Conservation (phyloP, 2,329 filamentous ascomycete species). For the Sclerotinia spermophila region DNA sequence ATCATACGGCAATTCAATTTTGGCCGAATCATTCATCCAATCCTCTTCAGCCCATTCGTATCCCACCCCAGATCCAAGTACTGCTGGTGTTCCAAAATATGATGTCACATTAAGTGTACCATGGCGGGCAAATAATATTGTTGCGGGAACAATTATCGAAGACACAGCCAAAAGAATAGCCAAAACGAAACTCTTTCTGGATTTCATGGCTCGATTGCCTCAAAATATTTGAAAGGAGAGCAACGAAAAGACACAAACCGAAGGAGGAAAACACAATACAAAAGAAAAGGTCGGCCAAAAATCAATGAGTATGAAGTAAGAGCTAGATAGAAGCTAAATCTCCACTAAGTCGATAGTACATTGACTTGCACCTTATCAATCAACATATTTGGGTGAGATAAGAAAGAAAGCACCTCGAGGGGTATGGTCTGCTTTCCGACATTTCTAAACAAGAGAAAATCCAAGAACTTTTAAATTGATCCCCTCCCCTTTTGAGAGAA, state of each 20-base stretch:
- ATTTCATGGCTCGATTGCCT: slow-evolving; percentile 9
- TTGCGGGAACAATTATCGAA: not conserved
- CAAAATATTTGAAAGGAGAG: not conserved
- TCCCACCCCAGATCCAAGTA: not conserved
- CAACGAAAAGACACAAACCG: not conserved
- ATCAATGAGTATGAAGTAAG: not conserved
- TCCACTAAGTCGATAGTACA: not conserved
- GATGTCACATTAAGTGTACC: not conserved
- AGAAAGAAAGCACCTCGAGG: not conserved
- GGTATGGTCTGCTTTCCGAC: not conserved
- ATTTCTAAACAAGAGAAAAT: not conserved
- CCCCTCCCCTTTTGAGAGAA: not conserved
- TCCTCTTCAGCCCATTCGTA: not conserved
- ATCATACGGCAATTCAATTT: not conserved
- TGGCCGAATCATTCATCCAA: not conserved
- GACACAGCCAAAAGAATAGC: slow-evolving; percentile 1
- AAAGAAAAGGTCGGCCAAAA: not conserved
- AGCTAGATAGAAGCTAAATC: not conserved
- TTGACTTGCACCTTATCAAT: not conserved
- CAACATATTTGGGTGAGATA: not conserved
- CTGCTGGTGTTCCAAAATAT: slow-evolving; percentile 1
- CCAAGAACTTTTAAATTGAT: not conserved
- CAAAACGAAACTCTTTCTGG: not conserved
- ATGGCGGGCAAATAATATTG: slow-evolving; percentile 1
- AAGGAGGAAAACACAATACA: not conserved